Evolutionary conservation across 2,329 filamentous ascomycete species (phyloP).

Genomic region (Ceratocystis albifundus): DNA sequence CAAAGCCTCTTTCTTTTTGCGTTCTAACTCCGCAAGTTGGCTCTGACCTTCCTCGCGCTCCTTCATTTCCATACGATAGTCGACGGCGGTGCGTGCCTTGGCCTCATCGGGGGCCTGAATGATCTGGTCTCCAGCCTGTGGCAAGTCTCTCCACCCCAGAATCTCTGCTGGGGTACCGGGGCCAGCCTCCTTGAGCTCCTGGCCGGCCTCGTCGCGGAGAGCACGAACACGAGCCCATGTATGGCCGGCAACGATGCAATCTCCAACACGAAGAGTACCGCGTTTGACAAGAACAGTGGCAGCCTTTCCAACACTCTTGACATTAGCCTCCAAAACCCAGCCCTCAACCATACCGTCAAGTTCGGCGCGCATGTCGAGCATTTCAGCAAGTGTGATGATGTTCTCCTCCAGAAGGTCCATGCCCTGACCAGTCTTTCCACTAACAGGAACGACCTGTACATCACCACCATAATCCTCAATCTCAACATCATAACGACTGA

Average conservation of each 20-base stretch:
- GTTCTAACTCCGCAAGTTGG: constrained; percentile 63
- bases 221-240: constrained; percentile 80
- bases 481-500: constrained; percentile 71
- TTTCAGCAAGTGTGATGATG: constrained; percentile 71
- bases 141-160: constrained; percentile 80
- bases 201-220: constrained; percentile 74
- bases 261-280: constrained; percentile 70
- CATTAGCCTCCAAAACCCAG: constrained; percentile 84
- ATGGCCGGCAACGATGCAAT: constrained; percentile 75
- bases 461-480: constrained; percentile 94
- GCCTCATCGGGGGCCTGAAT: constrained; percentile 71
- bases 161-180: constrained; percentile 88
- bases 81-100: constrained; percentile 64
- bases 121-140: constrained; percentile 74
- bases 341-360: constrained; percentile 68
- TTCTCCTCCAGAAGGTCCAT: constrained; percentile 90
- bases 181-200: constrained; percentile 57
- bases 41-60: constrained; percentile 68
- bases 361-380: constrained; percentile 82
- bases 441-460: constrained; percentile 81
- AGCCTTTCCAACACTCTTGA: constrained; percentile 71
- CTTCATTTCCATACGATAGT: constrained; percentile 60
- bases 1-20: constrained; percentile 46
- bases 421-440: constrained; percentile 83
- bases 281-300: constrained; percentile 82